These are phyloP conservation scores for Stephania yunnanensis DNA, from an alignment of 164 flowering plant species.

Conservation along the genomic window DNA sequence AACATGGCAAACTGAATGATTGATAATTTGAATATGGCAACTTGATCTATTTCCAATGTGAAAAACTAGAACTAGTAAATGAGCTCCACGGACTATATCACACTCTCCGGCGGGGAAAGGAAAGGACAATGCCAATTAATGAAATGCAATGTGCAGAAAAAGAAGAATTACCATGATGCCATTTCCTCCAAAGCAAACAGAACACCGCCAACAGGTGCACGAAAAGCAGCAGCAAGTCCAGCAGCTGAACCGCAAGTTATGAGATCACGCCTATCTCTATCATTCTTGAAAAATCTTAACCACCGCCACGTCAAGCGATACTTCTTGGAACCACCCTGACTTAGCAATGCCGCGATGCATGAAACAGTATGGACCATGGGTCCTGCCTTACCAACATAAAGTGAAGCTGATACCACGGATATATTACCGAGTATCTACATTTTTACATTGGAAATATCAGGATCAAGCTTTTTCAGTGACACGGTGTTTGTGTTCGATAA, in stretches of 20 bases:
- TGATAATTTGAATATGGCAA: background rate
- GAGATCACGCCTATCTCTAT: constrained; percentile 81
- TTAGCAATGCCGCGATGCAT: constrained; percentile 67
- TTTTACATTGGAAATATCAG: background rate
- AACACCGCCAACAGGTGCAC: constrained; percentile 96
- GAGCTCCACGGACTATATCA: background rate
- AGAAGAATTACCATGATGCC: constrained; percentile 70
- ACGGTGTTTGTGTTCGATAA: background rate
- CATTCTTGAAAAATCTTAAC: constrained; percentile 82
- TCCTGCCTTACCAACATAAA: constrained; percentile 84
- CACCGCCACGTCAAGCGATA: constrained; percentile 71
- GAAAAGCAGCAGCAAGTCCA: constrained; percentile 91
- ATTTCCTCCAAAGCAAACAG: constrained; percentile 88
- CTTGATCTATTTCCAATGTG: background rate
- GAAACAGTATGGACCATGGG: constrained; percentile 92
- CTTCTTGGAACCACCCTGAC: constrained; percentile 83
- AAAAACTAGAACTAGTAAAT: background rate
- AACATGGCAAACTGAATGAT: background rate
- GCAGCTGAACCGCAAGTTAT: constrained; percentile 92
- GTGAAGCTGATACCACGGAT: constrained; percentile 71
- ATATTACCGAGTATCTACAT: constrained; percentile 75
- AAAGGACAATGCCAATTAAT: background rate
- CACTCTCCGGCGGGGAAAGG: background rate
- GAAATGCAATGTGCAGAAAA: background rate
- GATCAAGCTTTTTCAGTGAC: background rate